Conservation (phyloP, 176 grass and related monocot genomes). For the Rhipidocladum racemiflorum region DNA sequence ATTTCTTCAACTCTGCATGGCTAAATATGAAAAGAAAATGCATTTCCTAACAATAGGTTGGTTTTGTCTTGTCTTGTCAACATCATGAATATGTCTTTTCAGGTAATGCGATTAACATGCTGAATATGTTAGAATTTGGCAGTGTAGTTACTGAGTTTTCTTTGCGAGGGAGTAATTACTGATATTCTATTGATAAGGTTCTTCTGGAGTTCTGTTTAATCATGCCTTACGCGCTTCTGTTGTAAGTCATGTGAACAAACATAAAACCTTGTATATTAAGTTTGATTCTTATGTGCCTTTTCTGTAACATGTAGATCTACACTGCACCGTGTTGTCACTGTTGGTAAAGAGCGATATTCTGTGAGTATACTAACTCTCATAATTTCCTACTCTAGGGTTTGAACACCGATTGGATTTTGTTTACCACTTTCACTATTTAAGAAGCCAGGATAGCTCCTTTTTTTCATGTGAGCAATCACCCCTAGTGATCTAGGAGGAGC, state of each 20-base stretch:
- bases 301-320: no score
- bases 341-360: neutral
- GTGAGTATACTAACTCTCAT: neutral
- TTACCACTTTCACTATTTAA: neutral
- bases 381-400: neutral
- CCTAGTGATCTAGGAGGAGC: neutral
- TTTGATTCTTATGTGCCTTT: no score
- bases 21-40: neutral
- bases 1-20: neutral
- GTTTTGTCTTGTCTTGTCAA: slow-evolving; percentile 18
- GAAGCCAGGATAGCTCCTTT: neutral
- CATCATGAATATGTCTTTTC: neutral
- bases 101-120: neutral
- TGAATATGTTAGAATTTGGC: neutral
- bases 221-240: neutral
- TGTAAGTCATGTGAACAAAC: no score
- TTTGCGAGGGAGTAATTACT: no score
- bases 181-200: neutral
- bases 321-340: slow-evolving; percentile 53
- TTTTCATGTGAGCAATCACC: neutral
- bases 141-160: neutral
- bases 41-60: neutral
- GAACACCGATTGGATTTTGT: neutral
- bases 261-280: no score
- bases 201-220: slow-evolving; percentile 10